Evolutionary conservation across 495 filamentous ascomycete genomes (phyloP).

Genomic region (Hypoxylon subgilvum): DNA sequence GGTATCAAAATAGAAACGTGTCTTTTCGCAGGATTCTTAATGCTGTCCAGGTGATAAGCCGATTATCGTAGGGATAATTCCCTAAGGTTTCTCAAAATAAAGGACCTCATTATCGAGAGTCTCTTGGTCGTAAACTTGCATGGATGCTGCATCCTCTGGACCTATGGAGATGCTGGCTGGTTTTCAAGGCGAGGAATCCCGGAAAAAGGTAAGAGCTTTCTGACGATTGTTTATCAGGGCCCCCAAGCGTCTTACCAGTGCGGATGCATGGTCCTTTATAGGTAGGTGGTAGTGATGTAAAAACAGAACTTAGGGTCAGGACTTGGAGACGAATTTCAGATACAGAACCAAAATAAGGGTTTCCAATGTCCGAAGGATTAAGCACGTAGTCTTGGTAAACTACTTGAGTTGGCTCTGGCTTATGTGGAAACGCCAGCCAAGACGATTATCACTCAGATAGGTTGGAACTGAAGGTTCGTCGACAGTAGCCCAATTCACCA

Average conservation of each 20-base stretch:
- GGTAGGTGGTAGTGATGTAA: too few relatives aligned
- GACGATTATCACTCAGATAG: neutral
- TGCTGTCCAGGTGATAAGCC: too few relatives aligned
- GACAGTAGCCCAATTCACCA: constrained; percentile 16
- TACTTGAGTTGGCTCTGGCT: too few relatives aligned
- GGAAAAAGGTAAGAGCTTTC: too few relatives aligned
- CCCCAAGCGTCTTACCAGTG: neutral
- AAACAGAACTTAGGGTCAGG: neutral
- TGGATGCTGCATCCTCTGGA: constrained; percentile 44
- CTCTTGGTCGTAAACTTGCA: constrained; percentile 50
- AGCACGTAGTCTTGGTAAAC: neutral
- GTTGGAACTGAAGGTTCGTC: neutral
- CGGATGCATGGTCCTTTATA: too few relatives aligned
- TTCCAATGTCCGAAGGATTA: neutral
- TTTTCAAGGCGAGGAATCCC: constrained; percentile 22
- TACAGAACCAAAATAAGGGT: neutral
- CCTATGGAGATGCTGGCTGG: constrained; percentile 46
- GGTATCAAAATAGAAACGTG: neutral
- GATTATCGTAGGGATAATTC: too few relatives aligned
- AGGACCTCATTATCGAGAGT: constrained; percentile 51
- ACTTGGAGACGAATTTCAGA: neutral
- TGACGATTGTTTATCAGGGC: neutral
- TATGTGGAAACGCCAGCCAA: neutral
- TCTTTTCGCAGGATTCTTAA: too few relatives aligned
- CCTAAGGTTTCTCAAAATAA: too few relatives aligned